Conservation (phyloP, 1,284 basidiomycete genomes). For the Leccinum fallax region DNA sequence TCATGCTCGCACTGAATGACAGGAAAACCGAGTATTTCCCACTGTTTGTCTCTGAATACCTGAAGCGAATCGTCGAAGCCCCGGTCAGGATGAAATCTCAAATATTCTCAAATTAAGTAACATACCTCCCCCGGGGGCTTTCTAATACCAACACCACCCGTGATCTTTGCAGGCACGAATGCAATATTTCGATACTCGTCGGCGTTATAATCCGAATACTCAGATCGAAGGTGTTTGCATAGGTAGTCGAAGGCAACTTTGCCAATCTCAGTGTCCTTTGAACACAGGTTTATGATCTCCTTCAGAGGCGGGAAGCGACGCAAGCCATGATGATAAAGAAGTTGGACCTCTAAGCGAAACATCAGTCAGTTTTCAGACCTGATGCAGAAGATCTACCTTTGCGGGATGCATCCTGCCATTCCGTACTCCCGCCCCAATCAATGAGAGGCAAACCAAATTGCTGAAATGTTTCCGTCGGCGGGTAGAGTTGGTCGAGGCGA, state of each 20-base stretch:
- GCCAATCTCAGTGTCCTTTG: conserved; percentile 46
- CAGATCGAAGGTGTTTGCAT: conserved; percentile 61
- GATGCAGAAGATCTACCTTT: background rate
- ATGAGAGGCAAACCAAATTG: conserved; percentile 77
- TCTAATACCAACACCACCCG: conserved; percentile 50
- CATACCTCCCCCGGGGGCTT: conserved; percentile 62
- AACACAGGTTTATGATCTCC: conserved; percentile 66
- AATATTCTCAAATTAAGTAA: background rate
- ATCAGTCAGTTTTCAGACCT: background rate
- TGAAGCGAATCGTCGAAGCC: conserved; percentile 30
- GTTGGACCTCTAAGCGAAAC: background rate
- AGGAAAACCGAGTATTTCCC: conserved; percentile 74
- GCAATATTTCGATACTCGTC: conserved; percentile 52
- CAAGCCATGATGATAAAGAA: conserved; percentile 80
- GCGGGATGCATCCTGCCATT: conserved; percentile 57
- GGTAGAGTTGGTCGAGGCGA: conserved; percentile 72
- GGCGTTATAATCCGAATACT: conserved; percentile 66
- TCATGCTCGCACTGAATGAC: conserved; percentile 53
- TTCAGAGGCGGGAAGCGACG: conserved; percentile 68
- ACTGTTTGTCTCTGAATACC: conserved; percentile 73
- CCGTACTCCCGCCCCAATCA: conserved; percentile 67
- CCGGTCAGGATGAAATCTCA: background rate
- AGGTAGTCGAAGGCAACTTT: conserved; percentile 72
- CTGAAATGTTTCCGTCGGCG: conserved; percentile 75
- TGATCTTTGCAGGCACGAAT: conserved; percentile 78